Evolutionary conservation across 2,329 filamentous ascomycete species (phyloP), one percentile per base, ranked within the genome.

Genomic region (Xylaria sp.): DNA sequence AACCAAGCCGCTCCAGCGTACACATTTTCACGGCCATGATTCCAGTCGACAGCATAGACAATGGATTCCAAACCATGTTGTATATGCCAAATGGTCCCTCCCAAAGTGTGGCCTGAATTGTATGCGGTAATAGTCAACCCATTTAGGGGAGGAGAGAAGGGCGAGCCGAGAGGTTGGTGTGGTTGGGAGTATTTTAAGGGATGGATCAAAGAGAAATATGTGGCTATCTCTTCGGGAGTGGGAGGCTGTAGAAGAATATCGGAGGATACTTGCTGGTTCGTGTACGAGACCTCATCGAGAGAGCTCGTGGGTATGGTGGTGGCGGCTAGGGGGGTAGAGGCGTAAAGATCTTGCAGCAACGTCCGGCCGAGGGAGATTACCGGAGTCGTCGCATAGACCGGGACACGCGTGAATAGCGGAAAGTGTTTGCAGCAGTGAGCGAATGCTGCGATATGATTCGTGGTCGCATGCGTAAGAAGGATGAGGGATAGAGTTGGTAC

Each of bases 81-180:
- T 61, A 99, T 92, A 67, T 97, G 93, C 94, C 94, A 99, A 77
- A 99, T 96, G 20, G 94, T 97, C 51, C 94, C 94, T 71, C 94
- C 94, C 0, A 97, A 83, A 0, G 93, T 97, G 70, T 97, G 93
- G 60, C 94, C 94, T 7, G 94, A 92, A 73, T 95, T 96, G 76
- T 97, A 97, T 0, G 94, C 94, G 1, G 94, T 99, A 61, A 99
- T 90, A 2, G 91, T 96, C 17, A 99, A 83, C 4, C 92, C 92
- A 63, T 94, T 92, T 16, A 97, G 79, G 1, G 93, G 89, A 3
- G 92, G 91, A 2, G 92, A 95, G 68, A 92, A 95, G 1, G 92
- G 88, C 4, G 92, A 94, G 0, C 90, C 85, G 1, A 92, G 80
- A 1, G 94, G 93, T 66, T 97, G 91, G 68, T 96, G 92, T 2